A percentile compares a stretch with the other conserved stretches of the same genome.
Conservation (phyloP, 129 eudicot genomes). For the Glebionis coronaria region DNA sequence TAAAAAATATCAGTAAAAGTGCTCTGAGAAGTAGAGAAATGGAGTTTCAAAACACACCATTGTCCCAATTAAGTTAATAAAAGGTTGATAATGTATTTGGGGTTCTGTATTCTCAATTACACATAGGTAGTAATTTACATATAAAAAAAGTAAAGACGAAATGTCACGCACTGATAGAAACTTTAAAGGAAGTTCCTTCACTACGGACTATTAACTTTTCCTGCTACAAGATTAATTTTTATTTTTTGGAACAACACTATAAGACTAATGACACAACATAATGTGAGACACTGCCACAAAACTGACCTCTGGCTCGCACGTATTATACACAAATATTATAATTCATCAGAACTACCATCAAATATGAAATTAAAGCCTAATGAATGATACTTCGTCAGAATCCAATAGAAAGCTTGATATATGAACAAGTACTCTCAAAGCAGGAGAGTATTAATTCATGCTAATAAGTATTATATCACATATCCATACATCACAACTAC, state of each 20-base stretch:
- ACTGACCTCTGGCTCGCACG: too few relatives aligned
- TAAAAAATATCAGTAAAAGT: conserved; percentile 1
- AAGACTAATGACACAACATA: neutral
- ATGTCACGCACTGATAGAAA: neutral
- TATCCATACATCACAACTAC: conserved; percentile 6
- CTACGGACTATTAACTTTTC: neutral
- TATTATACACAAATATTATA: too few relatives aligned
- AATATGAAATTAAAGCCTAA: neutral
- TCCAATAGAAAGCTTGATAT: neutral
- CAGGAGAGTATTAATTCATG: neutral
- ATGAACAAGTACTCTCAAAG: neutral
- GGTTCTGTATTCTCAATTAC: neutral
- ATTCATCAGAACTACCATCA: too few relatives aligned
- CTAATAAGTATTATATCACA: neutral
- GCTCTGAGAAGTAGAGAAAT: neutral
- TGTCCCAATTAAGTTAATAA: neutral
- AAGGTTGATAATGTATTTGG: neutral
- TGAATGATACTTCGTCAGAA: neutral
- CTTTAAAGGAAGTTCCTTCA: neutral
- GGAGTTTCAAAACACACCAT: neutral
- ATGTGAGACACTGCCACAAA: too few relatives aligned
- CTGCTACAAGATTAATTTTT: too few relatives aligned
- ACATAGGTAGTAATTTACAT: too few relatives aligned
- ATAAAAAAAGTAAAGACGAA: neutral
- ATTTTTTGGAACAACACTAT: too few relatives aligned